phyloP scores from a whole-genome alignment of 768 basidiomycete species.

The Neoboletus magnificus region DNA sequence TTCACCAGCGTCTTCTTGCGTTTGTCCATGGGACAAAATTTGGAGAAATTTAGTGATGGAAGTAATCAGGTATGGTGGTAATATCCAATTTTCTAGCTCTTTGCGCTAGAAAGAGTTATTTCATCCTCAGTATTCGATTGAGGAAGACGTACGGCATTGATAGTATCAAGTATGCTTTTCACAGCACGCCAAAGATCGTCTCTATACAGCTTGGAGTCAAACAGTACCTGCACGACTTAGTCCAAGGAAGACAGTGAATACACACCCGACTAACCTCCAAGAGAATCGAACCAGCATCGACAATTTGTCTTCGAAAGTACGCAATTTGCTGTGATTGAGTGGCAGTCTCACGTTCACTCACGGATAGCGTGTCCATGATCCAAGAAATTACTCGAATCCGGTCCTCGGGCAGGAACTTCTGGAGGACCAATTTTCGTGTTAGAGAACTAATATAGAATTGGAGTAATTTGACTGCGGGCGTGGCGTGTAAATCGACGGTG shows the following conservation, averaged over 20 bases:
- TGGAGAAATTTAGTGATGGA: constrained; percentile 33
- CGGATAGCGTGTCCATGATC: constrained; percentile 43
- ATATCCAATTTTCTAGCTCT: constrained; percentile 39
- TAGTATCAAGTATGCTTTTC: constrained; percentile 17
- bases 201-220: constrained; percentile 25
- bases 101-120: constrained; percentile 41
- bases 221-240: constrained; percentile 12
- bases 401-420: constrained; percentile 42
- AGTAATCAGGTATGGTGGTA: constrained; percentile 39
- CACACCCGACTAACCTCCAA: constrained; percentile 37
- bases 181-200: constrained; percentile 25
- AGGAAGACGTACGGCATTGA: constrained; percentile 26
- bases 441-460: constrained; percentile 49
- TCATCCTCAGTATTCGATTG: constrained; percentile 8
- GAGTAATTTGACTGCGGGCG: constrained; percentile 45
- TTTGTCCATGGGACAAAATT: constrained; percentile 22
- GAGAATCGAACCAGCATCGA: constrained; percentile 49
- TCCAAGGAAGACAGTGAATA: not conserved
- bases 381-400: constrained; percentile 45
- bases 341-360: constrained; percentile 33
- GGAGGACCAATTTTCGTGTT: constrained; percentile 45
- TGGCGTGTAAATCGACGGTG: constrained; percentile 39
- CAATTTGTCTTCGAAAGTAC: constrained; percentile 43
- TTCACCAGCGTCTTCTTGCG: constrained; percentile 26
- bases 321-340: constrained; percentile 27